Base-by-base conservation (phyloP, 805 yeast genomes). In the Sungouiella thailandica region DNA sequence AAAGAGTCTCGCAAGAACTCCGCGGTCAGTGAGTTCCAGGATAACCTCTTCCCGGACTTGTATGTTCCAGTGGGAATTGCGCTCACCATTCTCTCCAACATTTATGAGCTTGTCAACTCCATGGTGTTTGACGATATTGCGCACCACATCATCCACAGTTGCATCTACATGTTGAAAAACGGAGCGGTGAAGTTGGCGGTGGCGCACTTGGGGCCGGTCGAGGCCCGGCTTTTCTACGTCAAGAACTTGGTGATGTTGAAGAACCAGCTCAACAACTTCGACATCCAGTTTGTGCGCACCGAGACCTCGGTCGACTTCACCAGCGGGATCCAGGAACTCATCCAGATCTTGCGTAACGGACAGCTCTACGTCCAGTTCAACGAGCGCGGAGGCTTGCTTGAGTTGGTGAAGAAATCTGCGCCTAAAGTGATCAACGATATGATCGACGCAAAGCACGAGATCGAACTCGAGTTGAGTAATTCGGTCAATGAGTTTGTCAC, bases 81-180 rank as follows among this genome's bases (percentile, higher is more conserved):
- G 0, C 60, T 88, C 27, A 72, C 80, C 1, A 59, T 90, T 5
- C 61, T 89, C 19, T 79, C 87, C 22, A 83, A 78, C 52, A 81
- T 89, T 15, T 85, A 86, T 52, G 94, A 85, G 48, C 64, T 88
- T 47, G 74, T 90, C 23, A 80, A 81, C 44, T 78, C 89, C 2
- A 62, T 72, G 9, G 83, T 87, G 2, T 90, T 89, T 60, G 95
- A 87, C 53, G 95, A 86, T 50, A 60, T 89, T 43, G 95, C 96
- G 0, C 95, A 87, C 54, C 77, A 83, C 36, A 79, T 87, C 33
- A 83, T 90, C 4, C 96, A 85, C 52, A 73, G 82, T 28, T 80
- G 93, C 47, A 73, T 87, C 23, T 49, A 61, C 11, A 76, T 93
- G 5, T 58, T 87, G 46, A 72, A 73, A 35, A 57, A 57, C 11